phyloP scores from a whole-genome alignment of 495 filamentous ascomycete genomes.

The Umbilicaria muhlenbergii region DNA sequence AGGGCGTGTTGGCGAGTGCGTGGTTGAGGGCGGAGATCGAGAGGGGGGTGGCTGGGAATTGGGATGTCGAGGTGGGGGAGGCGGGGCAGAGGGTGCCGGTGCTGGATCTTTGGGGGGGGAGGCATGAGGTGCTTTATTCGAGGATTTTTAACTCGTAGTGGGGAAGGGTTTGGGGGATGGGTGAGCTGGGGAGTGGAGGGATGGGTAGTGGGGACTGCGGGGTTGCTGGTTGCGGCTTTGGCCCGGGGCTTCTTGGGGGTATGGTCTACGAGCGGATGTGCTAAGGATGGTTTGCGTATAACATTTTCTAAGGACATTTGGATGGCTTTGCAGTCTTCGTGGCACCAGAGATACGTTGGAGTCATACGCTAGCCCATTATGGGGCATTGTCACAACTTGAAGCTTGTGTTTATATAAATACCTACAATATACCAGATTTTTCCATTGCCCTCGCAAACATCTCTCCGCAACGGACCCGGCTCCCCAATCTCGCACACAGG shows the following conservation, averaged over 20 bases:
- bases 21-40: conserved; percentile 45
- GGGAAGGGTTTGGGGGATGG: neutral
- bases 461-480: conserved; percentile 62
- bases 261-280: too few relatives aligned
- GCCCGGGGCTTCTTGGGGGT: too few relatives aligned
- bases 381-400: too few relatives aligned
- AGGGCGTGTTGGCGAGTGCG: conserved; percentile 58
- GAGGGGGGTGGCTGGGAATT: conserved; percentile 44
- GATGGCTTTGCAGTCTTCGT: too few relatives aligned
- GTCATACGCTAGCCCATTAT: too few relatives aligned
- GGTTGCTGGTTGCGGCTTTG: too few relatives aligned
- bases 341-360: too few relatives aligned
- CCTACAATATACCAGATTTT: conserved; percentile 20
- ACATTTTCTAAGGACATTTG: too few relatives aligned
- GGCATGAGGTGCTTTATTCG: conserved; percentile 90
- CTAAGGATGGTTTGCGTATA: too few relatives aligned
- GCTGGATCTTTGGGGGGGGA: conserved; percentile 86
- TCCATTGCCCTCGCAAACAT: conserved; percentile 57
- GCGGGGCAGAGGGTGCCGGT: conserved; percentile 79
- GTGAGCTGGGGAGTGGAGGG: too few relatives aligned
- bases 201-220: too few relatives aligned
- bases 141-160: conserved; percentile 78
- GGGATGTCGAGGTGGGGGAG: conserved; percentile 44
- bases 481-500: conserved; percentile 75
- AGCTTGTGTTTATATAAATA: neutral